A percentile compares a stretch with the other conserved stretches of the same genome.
These are phyloP conservation scores for Spathaspora passalidarum DNA, from an alignment of 805 yeast species.

Conservation along the genomic window DNA sequence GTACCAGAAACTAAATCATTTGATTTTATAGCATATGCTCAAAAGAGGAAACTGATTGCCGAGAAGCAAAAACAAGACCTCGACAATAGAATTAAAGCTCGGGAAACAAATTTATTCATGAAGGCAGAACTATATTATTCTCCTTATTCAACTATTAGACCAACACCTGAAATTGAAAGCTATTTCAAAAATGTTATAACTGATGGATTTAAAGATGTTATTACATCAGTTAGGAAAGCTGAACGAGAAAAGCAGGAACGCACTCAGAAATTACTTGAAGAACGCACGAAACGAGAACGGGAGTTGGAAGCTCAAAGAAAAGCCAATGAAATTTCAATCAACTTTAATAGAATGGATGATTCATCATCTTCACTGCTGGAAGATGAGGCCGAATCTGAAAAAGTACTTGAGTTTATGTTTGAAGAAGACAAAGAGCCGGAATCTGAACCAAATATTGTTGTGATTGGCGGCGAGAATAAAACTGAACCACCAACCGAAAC, in stretches of 20 bases:
- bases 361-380: slow-evolving; percentile 1
- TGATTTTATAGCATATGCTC: slow-evolving; percentile 59
- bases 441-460: neutral
- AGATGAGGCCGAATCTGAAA: slow-evolving; percentile 4
- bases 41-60: slow-evolving; percentile 40
- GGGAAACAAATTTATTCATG: slow-evolving; percentile 31
- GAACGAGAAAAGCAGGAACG: slow-evolving; percentile 26
- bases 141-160: slow-evolving; percentile 28
- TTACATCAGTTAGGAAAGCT: slow-evolving; percentile 31
- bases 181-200: slow-evolving; percentile 20
- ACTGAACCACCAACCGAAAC: neutral
- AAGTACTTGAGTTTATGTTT: neutral
- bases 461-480: neutral
- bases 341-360: slow-evolving; percentile 2
- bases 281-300: slow-evolving; percentile 4
- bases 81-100: slow-evolving; percentile 14
- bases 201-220: slow-evolving; percentile 29
- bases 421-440: neutral
- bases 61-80: slow-evolving; percentile 23
- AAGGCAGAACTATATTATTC: slow-evolving; percentile 37
- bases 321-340: slow-evolving; percentile 9
- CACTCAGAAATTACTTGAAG: slow-evolving; percentile 2
- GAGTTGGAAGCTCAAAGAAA: slow-evolving; percentile 9
- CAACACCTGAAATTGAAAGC: slow-evolving; percentile 20
- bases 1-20: slow-evolving; percentile 23